Conservation (phyloP, 2,329 filamentous ascomycete species). For the Xylaria arbuscula region DNA sequence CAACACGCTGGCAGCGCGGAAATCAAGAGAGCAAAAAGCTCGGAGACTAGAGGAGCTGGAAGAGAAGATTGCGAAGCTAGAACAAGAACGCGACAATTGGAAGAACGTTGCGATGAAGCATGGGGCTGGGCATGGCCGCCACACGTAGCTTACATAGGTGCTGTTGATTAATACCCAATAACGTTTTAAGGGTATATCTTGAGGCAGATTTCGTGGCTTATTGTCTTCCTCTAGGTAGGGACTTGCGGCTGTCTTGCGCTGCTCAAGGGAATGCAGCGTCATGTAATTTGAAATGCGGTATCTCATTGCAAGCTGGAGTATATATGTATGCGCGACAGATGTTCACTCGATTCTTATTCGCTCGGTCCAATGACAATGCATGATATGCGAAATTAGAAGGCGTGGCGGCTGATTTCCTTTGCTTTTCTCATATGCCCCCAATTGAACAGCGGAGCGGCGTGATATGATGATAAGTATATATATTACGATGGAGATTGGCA, state of each 20-base stretch:
- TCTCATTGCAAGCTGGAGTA: constrained; percentile 13
- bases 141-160: too few species aligned
- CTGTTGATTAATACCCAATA: too few species aligned
- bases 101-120: neutral
- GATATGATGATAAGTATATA: constrained; percentile 20
- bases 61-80: constrained; percentile 4
- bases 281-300: neutral
- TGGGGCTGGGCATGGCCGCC: neutral
- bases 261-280: neutral
- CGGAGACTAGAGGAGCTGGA: constrained; percentile 2
- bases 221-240: neutral
- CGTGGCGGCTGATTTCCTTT: constrained; percentile 26
- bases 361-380: constrained; percentile 4
- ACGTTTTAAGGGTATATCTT: neutral
- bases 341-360: constrained; percentile 24
- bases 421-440: constrained; percentile 10
- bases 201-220: neutral
- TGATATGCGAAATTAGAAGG: constrained; percentile 25
- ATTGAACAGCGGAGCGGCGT: neutral
- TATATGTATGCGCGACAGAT: neutral
- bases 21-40: neutral
- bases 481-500: constrained; percentile 12
- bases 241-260: neutral
- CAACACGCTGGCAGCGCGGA: constrained; percentile 1
- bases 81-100: constrained; percentile 3